phyloP scores from a whole-genome alignment of 73 alveolate genomes.

The Paraurostyla sp. region DNA sequence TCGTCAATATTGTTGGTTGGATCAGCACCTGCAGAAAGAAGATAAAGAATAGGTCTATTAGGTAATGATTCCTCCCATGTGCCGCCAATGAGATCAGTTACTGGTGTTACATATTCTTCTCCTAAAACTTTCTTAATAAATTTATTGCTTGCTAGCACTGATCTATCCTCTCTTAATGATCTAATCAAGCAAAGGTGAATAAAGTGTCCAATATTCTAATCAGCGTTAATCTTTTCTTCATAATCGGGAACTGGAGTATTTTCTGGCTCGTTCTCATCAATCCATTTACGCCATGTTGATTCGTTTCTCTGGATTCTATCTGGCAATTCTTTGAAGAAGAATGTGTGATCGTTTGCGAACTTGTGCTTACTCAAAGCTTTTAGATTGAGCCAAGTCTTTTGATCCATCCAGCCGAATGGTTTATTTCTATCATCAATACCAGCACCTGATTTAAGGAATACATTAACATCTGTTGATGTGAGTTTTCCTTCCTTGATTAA shows the following conservation, averaged over 20 bases:
- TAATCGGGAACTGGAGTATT: constrained; percentile 95
- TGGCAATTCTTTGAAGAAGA: constrained; percentile 91
- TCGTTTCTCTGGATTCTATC: constrained; percentile 83
- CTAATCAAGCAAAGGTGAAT: constrained; percentile 95
- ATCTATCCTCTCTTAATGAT: constrained; percentile 98
- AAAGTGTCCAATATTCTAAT: constrained; percentile 92
- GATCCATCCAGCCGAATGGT: constrained; percentile 96
- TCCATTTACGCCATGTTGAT: constrained; percentile 87
- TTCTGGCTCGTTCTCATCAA: constrained; percentile 92
- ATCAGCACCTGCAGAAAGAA: constrained; percentile 99
- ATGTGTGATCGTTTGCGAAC: constrained; percentile 95
- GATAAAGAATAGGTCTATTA: constrained; percentile 97
- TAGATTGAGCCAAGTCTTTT: constrained; percentile 98
- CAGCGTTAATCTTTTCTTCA: constrained; percentile 95
- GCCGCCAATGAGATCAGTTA: constrained; percentile 97
- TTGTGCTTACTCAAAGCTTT: constrained; percentile 97
- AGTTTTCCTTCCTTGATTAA: constrained; percentile 96
- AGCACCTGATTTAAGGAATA: constrained; percentile 99
- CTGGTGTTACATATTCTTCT: constrained; percentile 97
- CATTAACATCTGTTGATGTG: constrained; percentile 92
- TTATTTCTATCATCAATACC: constrained; percentile 95
- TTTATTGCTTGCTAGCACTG: constrained; percentile 94
- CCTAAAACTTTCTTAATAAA: constrained; percentile 96
- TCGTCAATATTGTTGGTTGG: constrained; percentile 99
- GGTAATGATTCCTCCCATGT: constrained; percentile 93